Percentiles rank a stretch among this genome's conserved stretches.
phyloP scores from a whole-genome alignment of 805 yeast species.

The Candida taoyuanica region DNA sequence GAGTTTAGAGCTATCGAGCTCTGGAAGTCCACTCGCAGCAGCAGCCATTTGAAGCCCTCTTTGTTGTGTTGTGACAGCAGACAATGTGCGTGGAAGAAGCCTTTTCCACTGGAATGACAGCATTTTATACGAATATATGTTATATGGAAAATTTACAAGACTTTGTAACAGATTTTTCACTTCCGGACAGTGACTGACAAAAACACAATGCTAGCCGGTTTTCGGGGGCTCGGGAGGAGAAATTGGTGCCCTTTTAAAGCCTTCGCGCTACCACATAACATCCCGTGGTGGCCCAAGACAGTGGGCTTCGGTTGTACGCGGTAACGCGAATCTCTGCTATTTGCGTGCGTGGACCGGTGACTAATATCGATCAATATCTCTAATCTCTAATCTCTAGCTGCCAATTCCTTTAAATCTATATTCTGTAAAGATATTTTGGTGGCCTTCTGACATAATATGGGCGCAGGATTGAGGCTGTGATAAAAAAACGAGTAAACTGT shows the following conservation, averaged over 20 bases:
- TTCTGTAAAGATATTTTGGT: too few relatives aligned
- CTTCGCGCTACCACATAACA: too few relatives aligned
- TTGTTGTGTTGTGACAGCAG: conserved; percentile 6
- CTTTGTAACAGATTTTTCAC: neutral
- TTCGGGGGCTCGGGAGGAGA: too few relatives aligned
- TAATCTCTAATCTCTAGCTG: too few relatives aligned
- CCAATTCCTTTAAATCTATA: too few relatives aligned
- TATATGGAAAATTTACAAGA: too few relatives aligned
- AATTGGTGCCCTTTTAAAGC: conserved; percentile 1
- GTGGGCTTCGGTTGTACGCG: conserved; percentile 6
- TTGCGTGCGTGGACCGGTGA: conserved; percentile 3
- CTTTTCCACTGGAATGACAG: conserved; percentile 4
- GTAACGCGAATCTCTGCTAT: neutral
- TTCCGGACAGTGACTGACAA: too few relatives aligned
- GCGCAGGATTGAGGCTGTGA: too few relatives aligned
- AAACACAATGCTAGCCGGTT: too few relatives aligned
- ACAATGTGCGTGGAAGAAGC: conserved; percentile 10
- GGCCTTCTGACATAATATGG: too few relatives aligned
- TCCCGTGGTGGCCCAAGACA: too few relatives aligned
- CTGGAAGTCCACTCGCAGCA: conserved; percentile 27
- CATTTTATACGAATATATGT: conserved; percentile 1
- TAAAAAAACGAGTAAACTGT: too few relatives aligned
- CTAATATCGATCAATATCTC: conserved; percentile 3
- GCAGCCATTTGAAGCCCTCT: conserved; percentile 1
- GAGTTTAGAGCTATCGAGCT: conserved; percentile 52